These are phyloP conservation scores for Skeletonema grethae DNA, from an alignment of 108 stramenopile genomes.

Conservation along the genomic window DNA sequence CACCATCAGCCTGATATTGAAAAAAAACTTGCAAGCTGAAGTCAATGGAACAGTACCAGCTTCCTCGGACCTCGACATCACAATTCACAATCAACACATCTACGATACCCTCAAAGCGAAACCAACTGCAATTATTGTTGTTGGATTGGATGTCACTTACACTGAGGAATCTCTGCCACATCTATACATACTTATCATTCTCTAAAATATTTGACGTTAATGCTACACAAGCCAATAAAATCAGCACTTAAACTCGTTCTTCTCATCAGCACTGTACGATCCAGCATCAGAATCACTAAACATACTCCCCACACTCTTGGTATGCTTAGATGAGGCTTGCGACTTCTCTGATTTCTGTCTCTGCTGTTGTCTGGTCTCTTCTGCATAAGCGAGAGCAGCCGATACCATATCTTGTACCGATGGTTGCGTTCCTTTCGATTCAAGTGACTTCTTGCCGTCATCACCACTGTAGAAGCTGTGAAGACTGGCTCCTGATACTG, in stretches of 20 bases:
- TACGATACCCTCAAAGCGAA: too few relatives aligned
- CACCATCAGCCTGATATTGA: too few relatives aligned
- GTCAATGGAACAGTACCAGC: too few relatives aligned
- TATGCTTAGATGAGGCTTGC: background rate
- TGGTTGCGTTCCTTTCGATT: background rate
- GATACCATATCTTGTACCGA: background rate
- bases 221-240: too few relatives aligned
- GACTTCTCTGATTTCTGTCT: background rate
- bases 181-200: too few relatives aligned
- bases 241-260: background rate
- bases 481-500: background rate
- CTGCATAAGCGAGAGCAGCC: background rate
- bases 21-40: too few relatives aligned
- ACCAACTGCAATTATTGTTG: too few relatives aligned
- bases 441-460: background rate
- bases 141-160: too few relatives aligned
- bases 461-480: conserved; percentile 3
- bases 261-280: background rate
- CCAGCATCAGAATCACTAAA: background rate
- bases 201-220: too few relatives aligned
- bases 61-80: too few relatives aligned
- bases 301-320: background rate
- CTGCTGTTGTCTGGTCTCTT: background rate
- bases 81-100: too few relatives aligned
- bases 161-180: too few relatives aligned